Percentiles rank a stretch among this genome's conserved stretches.
Conservation (phyloP, 164 flowering plant genomes). For the Vitis cinerea region DNA sequence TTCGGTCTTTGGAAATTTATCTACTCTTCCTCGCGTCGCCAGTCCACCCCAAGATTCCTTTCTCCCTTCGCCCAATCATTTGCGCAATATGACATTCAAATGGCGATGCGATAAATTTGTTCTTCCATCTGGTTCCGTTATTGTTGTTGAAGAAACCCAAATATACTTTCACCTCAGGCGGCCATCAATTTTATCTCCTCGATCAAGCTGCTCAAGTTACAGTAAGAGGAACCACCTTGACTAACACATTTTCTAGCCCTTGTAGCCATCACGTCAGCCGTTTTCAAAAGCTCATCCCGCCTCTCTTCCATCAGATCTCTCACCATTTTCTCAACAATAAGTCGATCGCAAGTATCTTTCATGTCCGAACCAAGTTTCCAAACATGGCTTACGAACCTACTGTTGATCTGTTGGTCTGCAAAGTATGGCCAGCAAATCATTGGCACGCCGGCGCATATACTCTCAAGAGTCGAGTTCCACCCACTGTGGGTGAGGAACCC, state of each 20-base stretch:
- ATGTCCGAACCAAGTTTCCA: conserved; percentile 45
- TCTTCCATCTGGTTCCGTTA: too few relatives aligned
- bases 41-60: too few relatives aligned
- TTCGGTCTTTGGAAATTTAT: too few relatives aligned
- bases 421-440: conserved; percentile 50
- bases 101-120: too few relatives aligned
- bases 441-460: conserved; percentile 35
- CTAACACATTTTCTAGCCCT: conserved; percentile 15
- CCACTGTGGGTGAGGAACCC: conserved; percentile 52
- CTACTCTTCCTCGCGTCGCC: too few relatives aligned
- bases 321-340: conserved; percentile 25
- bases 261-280: conserved; percentile 14
- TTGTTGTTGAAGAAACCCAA: too few relatives aligned
- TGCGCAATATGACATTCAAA: too few relatives aligned
- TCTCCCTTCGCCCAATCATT: too few relatives aligned
- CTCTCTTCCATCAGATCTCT: conserved; percentile 29
- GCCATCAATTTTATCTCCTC: conserved; percentile 22
- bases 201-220: conserved; percentile 26
- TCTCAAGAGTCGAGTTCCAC: conserved; percentile 51
- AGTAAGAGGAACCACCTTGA: conserved; percentile 30
- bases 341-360: conserved; percentile 32
- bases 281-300: conserved; percentile 17
- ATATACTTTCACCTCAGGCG: too few relatives aligned
- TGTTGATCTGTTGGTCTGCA: conserved; percentile 40
- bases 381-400: conserved; percentile 34